Base-by-base conservation (phyloP, 2,329 filamentous ascomycete species). In the Thielaviopsis populi region DNA sequence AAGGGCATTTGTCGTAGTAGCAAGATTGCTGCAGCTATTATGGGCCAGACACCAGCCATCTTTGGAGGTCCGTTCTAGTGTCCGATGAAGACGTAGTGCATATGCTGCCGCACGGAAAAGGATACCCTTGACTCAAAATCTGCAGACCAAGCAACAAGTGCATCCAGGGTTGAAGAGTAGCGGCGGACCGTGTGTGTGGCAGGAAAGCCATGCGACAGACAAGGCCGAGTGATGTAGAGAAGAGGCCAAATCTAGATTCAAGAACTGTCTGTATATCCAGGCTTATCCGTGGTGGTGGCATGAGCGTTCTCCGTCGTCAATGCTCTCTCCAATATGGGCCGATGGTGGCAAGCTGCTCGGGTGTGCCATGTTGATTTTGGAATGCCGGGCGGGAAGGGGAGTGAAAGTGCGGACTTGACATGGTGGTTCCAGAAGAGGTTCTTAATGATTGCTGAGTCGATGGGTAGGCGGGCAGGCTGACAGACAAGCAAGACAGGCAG, bases 81-180 rank as follows among this genome's bases (percentile, higher is more conserved):
- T 33, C 30, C 27, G 53, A 37, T 56, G n/a, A 56, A 56, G 53
- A 30, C 33, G 27, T 10, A n/a, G 30, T 37, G 53, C 53, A 37
- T 37, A 37, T 56, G 53, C 17, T 56, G 53, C 53, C 53, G 27
- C 53, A 56, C 53, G 27, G 30, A 37, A 27, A n/a, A 11, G 17
- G 30, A 56, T 56, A 56, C 53, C 53, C 53, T 56, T 56, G 53
- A 56, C 53, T 56, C 53, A 56, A 56, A 56, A 56, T 56, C 27
- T 56, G 53, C 53, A 56, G 24, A 33, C 17, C 53, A n/a, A 56
- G n/a, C 53, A 56, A 13, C 30, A 33, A 56, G 30, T 17, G 30
- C 24, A 56, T 56, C 50, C 50, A 56, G 33, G 50, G 46, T 24
- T 27, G 17, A 30, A n/a, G 27, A 56, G 50, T 56, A 56, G 50